Evolutionary conservation across 106 monocot species (phyloP).

Genomic region (Platanthera guangdongensis): DNA sequence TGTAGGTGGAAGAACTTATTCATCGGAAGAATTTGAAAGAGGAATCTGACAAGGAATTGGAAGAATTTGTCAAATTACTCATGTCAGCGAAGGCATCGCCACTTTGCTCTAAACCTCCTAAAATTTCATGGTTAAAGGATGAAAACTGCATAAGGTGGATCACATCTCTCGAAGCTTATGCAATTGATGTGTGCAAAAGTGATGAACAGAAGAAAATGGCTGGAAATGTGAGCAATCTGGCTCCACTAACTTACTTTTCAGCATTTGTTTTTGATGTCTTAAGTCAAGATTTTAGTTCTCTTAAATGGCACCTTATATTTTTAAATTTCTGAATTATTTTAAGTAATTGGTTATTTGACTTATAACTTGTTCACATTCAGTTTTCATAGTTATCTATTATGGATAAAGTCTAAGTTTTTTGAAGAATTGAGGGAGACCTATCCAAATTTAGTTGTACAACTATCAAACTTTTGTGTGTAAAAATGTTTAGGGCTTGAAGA

Average conservation of each 20-base stretch:
- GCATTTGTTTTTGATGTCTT: background rate
- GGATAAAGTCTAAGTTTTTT: too few relatives aligned
- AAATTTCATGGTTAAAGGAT: conserved; percentile 57
- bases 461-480: too few relatives aligned
- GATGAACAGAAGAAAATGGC: conserved; percentile 77
- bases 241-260: conserved; percentile 3
- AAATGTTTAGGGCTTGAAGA: too few relatives aligned
- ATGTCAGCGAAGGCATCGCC: conserved; percentile 51
- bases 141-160: conserved; percentile 48
- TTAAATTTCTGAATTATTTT: too few relatives aligned
- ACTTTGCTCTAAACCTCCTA: conserved; percentile 49
- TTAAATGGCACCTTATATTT: too few relatives aligned
- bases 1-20: conserved; percentile 80
- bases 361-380: too few relatives aligned
- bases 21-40: conserved; percentile 50
- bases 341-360: too few relatives aligned
- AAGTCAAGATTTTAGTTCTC: too few relatives aligned
- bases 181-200: conserved; percentile 56
- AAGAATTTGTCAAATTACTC: conserved; percentile 70
- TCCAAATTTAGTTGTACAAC: too few relatives aligned
- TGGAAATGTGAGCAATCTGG: conserved; percentile 46
- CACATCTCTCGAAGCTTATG: conserved; percentile 74
- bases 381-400: too few relatives aligned
- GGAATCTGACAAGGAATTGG: conserved; percentile 66
- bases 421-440: too few relatives aligned